Percentiles rank a stretch among this genome's conserved stretches.
Conservation (phyloP, 805 yeast species). For the Metschnikowia kunwiensis region DNA sequence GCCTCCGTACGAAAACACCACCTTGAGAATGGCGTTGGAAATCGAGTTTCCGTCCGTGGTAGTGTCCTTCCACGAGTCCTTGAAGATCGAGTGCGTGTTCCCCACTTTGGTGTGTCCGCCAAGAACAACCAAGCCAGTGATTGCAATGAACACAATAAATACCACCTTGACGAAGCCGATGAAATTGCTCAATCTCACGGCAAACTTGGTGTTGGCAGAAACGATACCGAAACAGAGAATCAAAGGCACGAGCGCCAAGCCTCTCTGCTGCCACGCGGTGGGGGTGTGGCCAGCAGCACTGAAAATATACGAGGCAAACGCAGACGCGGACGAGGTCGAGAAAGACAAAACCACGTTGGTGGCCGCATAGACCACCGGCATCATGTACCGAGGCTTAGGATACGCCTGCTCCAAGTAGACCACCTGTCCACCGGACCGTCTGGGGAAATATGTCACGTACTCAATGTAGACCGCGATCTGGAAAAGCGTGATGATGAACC, state of each 20-base stretch:
- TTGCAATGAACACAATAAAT: conserved; percentile 30
- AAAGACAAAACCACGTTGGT: conserved; percentile 37
- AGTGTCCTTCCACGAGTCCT: conserved; percentile 39
- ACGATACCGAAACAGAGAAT: conserved; percentile 23
- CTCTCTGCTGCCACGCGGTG: conserved; percentile 36
- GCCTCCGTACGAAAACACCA: conserved; percentile 44
- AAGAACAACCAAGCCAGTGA: conserved; percentile 35
- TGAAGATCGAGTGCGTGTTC: conserved; percentile 32
- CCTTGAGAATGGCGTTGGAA: conserved; percentile 43
- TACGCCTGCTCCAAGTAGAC: conserved; percentile 39
- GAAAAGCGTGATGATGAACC: conserved; percentile 38
- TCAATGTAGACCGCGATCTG: conserved; percentile 40
- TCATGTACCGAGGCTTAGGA: conserved; percentile 32
- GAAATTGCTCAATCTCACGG: conserved; percentile 30
- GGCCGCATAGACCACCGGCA: conserved; percentile 39
- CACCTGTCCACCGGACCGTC: conserved; percentile 38
- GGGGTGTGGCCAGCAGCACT: conserved; percentile 30
- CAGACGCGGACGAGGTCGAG: conserved; percentile 34
- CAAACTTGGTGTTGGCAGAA: conserved; percentile 25
- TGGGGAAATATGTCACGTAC: conserved; percentile 37
- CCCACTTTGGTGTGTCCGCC: conserved; percentile 35
- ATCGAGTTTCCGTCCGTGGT: conserved; percentile 42
- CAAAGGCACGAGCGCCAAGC: conserved; percentile 33
- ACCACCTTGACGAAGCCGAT: conserved; percentile 36
- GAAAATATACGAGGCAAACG: conserved; percentile 34